These are phyloP conservation scores for Naganishia sp. DNA, from an alignment of 1,284 basidiomycete genomes.

Conservation along the genomic window DNA sequence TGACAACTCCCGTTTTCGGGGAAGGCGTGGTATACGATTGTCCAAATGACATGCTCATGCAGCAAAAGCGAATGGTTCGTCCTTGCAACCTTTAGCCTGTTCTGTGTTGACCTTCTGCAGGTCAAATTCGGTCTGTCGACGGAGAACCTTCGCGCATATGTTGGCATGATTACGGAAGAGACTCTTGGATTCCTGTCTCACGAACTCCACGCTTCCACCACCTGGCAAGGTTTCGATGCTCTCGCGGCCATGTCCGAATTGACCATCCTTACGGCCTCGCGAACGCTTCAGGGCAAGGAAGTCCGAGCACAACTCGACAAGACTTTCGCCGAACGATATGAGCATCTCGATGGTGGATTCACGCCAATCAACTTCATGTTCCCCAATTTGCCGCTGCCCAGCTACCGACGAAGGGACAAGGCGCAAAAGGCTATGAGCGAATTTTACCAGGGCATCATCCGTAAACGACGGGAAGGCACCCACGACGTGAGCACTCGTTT, in stretches of 20 bases:
- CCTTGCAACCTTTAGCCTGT: background rate
- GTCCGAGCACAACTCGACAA: constrained; percentile 78
- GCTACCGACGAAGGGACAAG: constrained; percentile 80
- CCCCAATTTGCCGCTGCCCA: constrained; percentile 87
- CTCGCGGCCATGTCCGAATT: constrained; percentile 85
- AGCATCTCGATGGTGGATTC: constrained; percentile 89
- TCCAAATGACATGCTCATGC: constrained; percentile 96
- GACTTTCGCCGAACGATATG: constrained; percentile 80
- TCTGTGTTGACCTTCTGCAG: constrained; percentile 36
- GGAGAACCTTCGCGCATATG: constrained; percentile 89
- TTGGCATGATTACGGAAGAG: constrained; percentile 86
- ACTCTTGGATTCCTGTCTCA: constrained; percentile 69
- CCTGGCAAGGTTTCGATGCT: constrained; percentile 62
- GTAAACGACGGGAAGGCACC: constrained; percentile 66
- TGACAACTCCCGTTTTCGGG: constrained; percentile 91
- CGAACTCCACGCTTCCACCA: constrained; percentile 41
- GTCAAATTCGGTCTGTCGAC: constrained; percentile 90
- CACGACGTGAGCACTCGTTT: constrained; percentile 52
- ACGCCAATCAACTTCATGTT: constrained; percentile 93
- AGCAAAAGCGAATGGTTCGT: constrained; percentile 89
- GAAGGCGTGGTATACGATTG: constrained; percentile 98
- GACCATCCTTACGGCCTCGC: constrained; percentile 89
- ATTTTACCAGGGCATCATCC: constrained; percentile 88
- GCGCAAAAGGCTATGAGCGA: constrained; percentile 93
- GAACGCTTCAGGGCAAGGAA: constrained; percentile 90